Conservation (phyloP, 768 basidiomycete genomes). For the Crepidotus variabilis region DNA sequence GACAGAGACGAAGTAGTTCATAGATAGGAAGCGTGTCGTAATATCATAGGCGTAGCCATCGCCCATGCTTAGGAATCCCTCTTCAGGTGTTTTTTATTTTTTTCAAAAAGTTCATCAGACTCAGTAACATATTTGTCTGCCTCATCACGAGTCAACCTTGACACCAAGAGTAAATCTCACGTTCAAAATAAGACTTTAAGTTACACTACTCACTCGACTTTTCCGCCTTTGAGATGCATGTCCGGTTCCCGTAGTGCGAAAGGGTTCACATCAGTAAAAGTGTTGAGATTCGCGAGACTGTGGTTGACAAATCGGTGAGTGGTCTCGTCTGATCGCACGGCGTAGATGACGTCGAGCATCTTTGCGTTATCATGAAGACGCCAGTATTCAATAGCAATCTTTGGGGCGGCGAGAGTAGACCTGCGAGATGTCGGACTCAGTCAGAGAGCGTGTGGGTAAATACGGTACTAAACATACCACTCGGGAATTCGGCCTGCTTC, state of each 20-base stretch:
- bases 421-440: constrained; percentile 29
- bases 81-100: constrained; percentile 20
- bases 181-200: neutral
- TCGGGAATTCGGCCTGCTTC: constrained; percentile 78
- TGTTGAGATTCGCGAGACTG: constrained; percentile 83
- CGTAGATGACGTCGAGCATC: constrained; percentile 85
- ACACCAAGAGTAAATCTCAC: neutral
- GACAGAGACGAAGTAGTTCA: neutral
- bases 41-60: no score
- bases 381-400: constrained; percentile 97
- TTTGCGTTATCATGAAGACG: constrained; percentile 68
- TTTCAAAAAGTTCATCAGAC: constrained; percentile 51
- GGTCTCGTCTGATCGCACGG: constrained; percentile 89
- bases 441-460: neutral
- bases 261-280: constrained; percentile 78
- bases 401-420: constrained; percentile 70
- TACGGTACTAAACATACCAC: constrained; percentile 48
- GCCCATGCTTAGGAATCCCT: constrained; percentile 3
- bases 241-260: constrained; percentile 87
- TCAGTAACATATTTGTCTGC: constrained; percentile 61
- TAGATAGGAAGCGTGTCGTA: no score
- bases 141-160: constrained; percentile 66
- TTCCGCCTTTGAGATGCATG: constrained; percentile 78
- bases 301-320: constrained; percentile 97
- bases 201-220: constrained; percentile 54